These are phyloP conservation scores for Moricandia moricandioides DNA, from an alignment of 345 rosid species.

Conservation along the genomic window DNA sequence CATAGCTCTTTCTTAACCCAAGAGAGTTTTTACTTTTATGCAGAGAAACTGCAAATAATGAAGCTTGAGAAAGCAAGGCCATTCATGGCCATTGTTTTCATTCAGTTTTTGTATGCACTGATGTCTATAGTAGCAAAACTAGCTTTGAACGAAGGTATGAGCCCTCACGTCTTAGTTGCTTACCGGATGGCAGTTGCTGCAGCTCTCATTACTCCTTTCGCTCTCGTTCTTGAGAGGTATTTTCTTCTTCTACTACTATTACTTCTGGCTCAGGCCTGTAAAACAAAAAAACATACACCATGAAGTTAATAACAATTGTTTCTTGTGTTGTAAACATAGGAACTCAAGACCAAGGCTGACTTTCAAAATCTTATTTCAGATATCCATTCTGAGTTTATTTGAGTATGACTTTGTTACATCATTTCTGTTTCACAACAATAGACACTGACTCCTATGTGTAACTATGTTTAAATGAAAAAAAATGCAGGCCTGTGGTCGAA, in stretches of 20 bases:
- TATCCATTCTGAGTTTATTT: conserved; percentile 55
- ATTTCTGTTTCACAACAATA: background rate
- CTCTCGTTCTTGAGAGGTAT: conserved; percentile 61
- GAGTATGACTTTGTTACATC: conserved; percentile 48
- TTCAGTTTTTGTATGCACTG: conserved; percentile 43
- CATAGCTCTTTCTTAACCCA: background rate
- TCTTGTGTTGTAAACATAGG: conserved; percentile 55
- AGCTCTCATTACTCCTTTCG: conserved; percentile 65
- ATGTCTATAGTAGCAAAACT: conserved; percentile 42
- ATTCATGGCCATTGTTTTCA: conserved; percentile 37
- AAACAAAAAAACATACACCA: background rate
- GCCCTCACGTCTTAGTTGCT: conserved; percentile 59
- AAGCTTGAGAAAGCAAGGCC: conserved; percentile 37
- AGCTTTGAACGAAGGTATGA: conserved; percentile 47
- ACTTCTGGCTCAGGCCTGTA: background rate
- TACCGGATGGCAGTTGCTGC: conserved; percentile 69
- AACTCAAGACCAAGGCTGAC: conserved; percentile 78
- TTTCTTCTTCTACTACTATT: background rate
- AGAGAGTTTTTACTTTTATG: background rate
- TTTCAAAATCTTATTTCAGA: conserved; percentile 51
- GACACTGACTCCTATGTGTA: background rate
- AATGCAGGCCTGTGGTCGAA: conserved; percentile 38
- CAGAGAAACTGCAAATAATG: conserved; percentile 23
- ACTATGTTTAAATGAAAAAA: background rate
- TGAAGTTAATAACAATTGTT: background rate